Evolutionary conservation across 169 alveolate species (phyloP).

Genomic region (Plasmodium malariae): DNA sequence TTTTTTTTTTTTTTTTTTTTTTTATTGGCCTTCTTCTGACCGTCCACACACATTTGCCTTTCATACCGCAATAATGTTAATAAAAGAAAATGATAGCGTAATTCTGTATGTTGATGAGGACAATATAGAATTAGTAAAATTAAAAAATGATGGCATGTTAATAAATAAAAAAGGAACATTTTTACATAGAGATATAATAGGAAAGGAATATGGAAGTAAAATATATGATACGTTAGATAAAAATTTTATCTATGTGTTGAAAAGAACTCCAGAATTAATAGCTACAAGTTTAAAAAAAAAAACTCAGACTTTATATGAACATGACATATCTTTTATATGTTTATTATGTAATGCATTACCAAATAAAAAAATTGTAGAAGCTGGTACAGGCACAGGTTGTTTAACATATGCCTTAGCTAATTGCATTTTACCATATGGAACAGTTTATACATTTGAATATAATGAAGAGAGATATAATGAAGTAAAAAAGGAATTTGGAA

Average conservation of each 20-base stretch:
- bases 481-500: slow-evolving; percentile 79
- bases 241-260: slow-evolving; percentile 62
- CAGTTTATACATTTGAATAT: slow-evolving; percentile 90
- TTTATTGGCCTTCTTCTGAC: too few relatives aligned
- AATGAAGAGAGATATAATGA: slow-evolving; percentile 88
- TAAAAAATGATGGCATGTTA: slow-evolving; percentile 11
- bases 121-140: slow-evolving; percentile 35
- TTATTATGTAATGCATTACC: slow-evolving; percentile 91
- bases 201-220: slow-evolving; percentile 78
- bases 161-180: slow-evolving; percentile 73
- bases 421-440: slow-evolving; percentile 91
- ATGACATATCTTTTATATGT: slow-evolving; percentile 91
- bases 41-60: too few relatives aligned
- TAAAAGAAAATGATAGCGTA: slow-evolving; percentile 53
- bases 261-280: slow-evolving; percentile 86
- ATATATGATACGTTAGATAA: slow-evolving; percentile 67
- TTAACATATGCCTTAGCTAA: slow-evolving; percentile 89
- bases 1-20: too few relatives aligned
- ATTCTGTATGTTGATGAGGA: slow-evolving; percentile 58
- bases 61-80: slow-evolving; percentile 21
- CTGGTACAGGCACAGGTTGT: slow-evolving; percentile 94
- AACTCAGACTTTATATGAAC: slow-evolving; percentile 93
- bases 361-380: slow-evolving; percentile 90
- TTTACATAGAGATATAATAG: slow-evolving; percentile 69
- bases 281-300: slow-evolving; percentile 84